Percentiles rank a stretch among this genome's conserved stretches.
Evolutionary conservation across 306 rosid species (phyloP).

Genomic region (Lathyrus aphaca): DNA sequence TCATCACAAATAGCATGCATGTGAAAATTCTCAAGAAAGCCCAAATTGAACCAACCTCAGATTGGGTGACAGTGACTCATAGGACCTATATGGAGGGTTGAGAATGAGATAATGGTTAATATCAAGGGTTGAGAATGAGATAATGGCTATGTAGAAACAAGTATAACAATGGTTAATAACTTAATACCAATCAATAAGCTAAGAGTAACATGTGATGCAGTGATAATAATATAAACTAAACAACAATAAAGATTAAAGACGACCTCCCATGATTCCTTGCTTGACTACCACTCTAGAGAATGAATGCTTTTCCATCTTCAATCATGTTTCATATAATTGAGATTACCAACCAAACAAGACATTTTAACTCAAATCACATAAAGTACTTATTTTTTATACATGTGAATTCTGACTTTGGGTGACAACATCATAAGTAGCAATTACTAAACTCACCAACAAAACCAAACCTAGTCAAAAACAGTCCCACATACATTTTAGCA

Average conservation of each 20-base stretch:
- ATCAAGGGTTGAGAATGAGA: too few species aligned
- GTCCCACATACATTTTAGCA: conserved; percentile 39
- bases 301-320: conserved; percentile 29
- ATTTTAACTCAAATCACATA: conserved; percentile 27
- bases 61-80: too few species aligned
- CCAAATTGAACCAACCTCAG: too few species aligned
- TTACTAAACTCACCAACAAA: conserved; percentile 46
- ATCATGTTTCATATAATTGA: not conserved
- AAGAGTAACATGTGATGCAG: not conserved
- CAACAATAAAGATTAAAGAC: not conserved
- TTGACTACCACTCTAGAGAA: conserved; percentile 31
- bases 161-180: too few species aligned
- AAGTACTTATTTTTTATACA: conserved; percentile 25
- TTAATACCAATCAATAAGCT: too few species aligned
- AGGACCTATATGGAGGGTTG: too few species aligned
- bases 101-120: too few species aligned
- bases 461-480: conserved; percentile 35
- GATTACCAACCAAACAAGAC: conserved; percentile 40
- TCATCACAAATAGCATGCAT: too few species aligned
- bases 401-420: conserved; percentile 43
- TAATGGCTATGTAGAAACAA: too few species aligned
- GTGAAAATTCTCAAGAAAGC: too few species aligned
- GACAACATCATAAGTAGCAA: conserved; percentile 39
- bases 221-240: conserved; percentile 22
- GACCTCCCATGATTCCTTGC: conserved; percentile 41